phyloP scores from a whole-genome alignment of 2,329 filamentous ascomycete species.

The Colletotrichum sp. region DNA sequence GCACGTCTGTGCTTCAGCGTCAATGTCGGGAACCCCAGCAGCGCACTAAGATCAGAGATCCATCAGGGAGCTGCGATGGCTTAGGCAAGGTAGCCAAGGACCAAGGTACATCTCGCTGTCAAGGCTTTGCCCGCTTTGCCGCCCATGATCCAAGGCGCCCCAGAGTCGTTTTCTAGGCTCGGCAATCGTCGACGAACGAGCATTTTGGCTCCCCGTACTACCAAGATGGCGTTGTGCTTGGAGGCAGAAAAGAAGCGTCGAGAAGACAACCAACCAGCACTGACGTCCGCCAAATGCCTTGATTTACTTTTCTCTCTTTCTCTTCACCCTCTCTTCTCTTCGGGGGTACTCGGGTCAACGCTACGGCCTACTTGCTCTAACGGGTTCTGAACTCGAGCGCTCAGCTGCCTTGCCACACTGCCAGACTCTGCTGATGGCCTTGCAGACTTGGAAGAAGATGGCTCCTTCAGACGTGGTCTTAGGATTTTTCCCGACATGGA shows the following conservation, averaged over 20 bases:
- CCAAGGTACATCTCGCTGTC: neutral
- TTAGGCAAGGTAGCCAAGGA: neutral
- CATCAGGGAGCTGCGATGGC: neutral
- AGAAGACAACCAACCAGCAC: conserved; percentile 1
- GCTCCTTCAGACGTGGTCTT: neutral
- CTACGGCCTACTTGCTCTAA: neutral
- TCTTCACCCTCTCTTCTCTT: neutral
- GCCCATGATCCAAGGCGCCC: neutral
- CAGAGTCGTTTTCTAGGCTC: conserved; percentile 3
- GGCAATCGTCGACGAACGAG: conserved; percentile 14
- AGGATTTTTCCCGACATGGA: neutral
- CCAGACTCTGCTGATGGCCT: neutral
- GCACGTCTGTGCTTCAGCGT: conserved; percentile 18
- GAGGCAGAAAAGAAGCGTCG: conserved; percentile 11
- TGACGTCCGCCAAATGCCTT: neutral
- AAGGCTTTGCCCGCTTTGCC: neutral
- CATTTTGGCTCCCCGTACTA: neutral
- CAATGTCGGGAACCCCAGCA: conserved; percentile 10
- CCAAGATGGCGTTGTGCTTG: neutral
- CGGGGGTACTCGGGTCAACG: neutral
- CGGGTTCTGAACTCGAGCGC: neutral
- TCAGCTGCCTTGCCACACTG: neutral
- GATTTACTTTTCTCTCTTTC: neutral
- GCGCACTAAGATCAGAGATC: conserved; percentile 17
- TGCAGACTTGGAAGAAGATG: neutral